Evolutionary conservation across 176 grass and related monocot species (phyloP).

Genomic region (Aegilops umbellulata): DNA sequence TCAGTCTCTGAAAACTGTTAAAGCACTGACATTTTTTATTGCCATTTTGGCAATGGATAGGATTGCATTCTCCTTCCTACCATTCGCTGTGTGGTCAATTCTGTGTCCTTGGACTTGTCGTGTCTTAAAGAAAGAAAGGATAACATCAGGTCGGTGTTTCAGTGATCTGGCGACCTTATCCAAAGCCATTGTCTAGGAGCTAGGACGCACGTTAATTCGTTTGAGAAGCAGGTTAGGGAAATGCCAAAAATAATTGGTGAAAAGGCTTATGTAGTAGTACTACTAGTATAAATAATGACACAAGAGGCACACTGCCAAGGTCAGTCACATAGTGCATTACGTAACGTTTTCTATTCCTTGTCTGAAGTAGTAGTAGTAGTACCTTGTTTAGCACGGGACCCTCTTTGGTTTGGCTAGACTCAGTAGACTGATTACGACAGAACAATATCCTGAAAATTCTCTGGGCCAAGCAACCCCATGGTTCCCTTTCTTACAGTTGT

Average conservation of each 20-base stretch:
- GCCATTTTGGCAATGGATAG: background rate
- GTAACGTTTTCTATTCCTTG: background rate
- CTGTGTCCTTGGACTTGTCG: background rate
- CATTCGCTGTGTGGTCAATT: background rate
- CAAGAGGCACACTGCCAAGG: background rate
- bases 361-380: background rate
- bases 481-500: constrained; percentile 14
- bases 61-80: background rate
- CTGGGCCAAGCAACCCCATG: constrained; percentile 1
- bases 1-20: background rate
- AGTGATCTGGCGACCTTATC: constrained; percentile 1
- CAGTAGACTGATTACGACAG: background rate
- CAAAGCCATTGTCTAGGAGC: background rate
- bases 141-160: constrained; percentile 2
- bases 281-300: too few species aligned
- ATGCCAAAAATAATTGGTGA: too few species aligned
- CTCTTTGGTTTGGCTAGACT: background rate
- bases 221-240: background rate
- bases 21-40: background rate
- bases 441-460: constrained; percentile 7
- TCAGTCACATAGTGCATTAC: background rate
- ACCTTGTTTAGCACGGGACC: background rate
- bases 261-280: too few species aligned
- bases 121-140: background rate
- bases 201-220: background rate